Evolutionary conservation across 2,329 filamentous ascomycete species (phyloP), one percentile per base, ranked within the genome.

Genomic region (Clonostachys byssicola): DNA sequence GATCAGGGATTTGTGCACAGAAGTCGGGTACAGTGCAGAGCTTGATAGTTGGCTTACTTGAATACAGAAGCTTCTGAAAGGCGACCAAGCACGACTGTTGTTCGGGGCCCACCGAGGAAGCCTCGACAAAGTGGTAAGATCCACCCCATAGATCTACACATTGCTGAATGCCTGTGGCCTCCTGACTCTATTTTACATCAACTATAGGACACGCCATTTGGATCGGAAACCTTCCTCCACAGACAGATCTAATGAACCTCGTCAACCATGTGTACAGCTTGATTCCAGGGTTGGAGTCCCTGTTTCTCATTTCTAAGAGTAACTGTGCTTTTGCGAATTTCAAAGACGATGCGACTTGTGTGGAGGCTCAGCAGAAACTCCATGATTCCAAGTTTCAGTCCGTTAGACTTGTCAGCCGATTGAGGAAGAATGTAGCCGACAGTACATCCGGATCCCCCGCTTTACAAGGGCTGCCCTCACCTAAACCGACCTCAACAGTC

Each of bases 311-410:
- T 39, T 92, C 92, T 0, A 96, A 96, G 65, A 96, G 92, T 63
- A 96, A 96, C 61, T 97, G 92, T 60, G 92, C 92, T 0, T 97
- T 97, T 70, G 90, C 95, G 54, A 97, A 97, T 60, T 97, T 95
- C 64, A 88, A 85, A 52, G 87, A 89, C 44, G 91, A 96, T 57
- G 70, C 74, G 4, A 82, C 83, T 6, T 96, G 91, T 60, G 70
- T 80, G 7, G 76, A 80, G 9, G 92, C 92, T 0, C 89, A 96
- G 71, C 78, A 83, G 42, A 84, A 89, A 54, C 86, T 97, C 41
- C 90, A 97, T 63, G 92, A 97, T 59, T 95, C 91, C 2, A 85
- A 86, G 47, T 96, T 96, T 56, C 83, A 92, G 56, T 86, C 89
- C 0, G 88, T 94, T 16, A 81, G 89, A 23, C 76, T 97, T 5